Evolutionary conservation across 306 rosid genomes (phyloP), one percentile per base, ranked within the genome.

Genomic region (Aeschynomene evenia): DNA sequence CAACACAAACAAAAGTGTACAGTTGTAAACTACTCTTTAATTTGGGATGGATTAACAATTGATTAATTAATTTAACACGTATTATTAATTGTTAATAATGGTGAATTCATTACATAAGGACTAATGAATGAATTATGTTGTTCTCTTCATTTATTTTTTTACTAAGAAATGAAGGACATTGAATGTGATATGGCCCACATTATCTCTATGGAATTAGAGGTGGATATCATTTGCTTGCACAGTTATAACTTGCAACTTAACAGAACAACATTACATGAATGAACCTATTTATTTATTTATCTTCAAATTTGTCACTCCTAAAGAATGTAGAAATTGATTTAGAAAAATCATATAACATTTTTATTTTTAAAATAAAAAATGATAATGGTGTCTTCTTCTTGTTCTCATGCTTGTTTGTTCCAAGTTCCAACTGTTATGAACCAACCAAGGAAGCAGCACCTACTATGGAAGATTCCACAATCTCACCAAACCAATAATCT

Each of bases 181-280:
- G 31, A 53, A 9, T 53, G 70, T 46, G 28, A 9, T 40, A 46
- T 48, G 80, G 66, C 70, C 83, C 83, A 74, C 84, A 48, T 70
- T 75, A 80, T 80, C 84, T 63, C 19, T 16, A 23, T 7, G 16
- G 21, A 48, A 57, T 63, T 2, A n/a, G 18, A 34, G 24, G 42
- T 46, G 48, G 52, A 15, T 60, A 43, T 33, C 51, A n/a, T 61
- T 37, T 64, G 4, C 21, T 24, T 11, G 24, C n/a, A 43, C 66
- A 50, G n/a, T 15, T 1, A 22, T 37, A 23, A 39, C 62, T 37
- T 39, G 18, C 51, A 59, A 31, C 31, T 0, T 28, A 28, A 4
- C 31, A 28, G 31, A 28, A 28, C 3, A 28, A 1, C 5, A 3
- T 28, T 28, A 28, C 5, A 3, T 28, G 6, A 28, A 28, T 22